phyloP scores from a whole-genome alignment of 345 rosid genomes.

The Syzygium oleosum region DNA sequence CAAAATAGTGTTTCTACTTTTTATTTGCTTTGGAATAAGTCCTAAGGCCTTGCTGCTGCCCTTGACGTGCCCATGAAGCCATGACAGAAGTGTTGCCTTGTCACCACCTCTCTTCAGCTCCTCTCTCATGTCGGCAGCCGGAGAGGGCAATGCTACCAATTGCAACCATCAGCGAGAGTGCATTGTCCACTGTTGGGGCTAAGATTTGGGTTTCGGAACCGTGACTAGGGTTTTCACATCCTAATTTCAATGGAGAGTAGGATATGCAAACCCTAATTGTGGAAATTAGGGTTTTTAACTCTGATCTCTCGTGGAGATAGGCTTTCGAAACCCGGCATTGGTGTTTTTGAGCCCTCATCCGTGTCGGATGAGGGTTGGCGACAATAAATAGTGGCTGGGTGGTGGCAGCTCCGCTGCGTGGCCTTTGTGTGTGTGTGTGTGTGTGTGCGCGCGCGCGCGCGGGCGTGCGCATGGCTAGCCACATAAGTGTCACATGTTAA shows the following conservation, averaged over 20 bases:
- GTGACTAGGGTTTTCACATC: not conserved
- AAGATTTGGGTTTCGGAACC: not conserved
- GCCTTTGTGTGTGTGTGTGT: not conserved
- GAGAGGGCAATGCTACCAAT: not conserved
- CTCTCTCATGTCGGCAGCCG: not conserved
- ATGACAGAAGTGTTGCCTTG: not conserved
- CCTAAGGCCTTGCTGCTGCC: not conserved
- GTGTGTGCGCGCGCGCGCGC: accelerated
- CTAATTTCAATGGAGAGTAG: not conserved
- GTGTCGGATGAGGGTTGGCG: not conserved
- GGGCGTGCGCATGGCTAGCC: accelerated
- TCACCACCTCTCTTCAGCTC: not conserved
- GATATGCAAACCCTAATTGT: not conserved
- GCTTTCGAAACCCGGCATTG: not conserved
- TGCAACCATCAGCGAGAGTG: not conserved
- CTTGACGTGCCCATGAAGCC: not conserved
- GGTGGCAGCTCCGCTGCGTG: not conserved
- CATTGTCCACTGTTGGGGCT: not conserved
- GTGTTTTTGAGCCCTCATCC: not conserved
- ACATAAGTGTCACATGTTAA: not conserved
- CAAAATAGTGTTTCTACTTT: not conserved
- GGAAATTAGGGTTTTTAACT: not conserved
- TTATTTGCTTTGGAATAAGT: not conserved
- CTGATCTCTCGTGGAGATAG: not conserved
- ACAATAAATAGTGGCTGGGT: not conserved